These are phyloP conservation scores for Fusarium luffae DNA, from an alignment of 2,329 filamentous ascomycete species.

Conservation along the genomic window DNA sequence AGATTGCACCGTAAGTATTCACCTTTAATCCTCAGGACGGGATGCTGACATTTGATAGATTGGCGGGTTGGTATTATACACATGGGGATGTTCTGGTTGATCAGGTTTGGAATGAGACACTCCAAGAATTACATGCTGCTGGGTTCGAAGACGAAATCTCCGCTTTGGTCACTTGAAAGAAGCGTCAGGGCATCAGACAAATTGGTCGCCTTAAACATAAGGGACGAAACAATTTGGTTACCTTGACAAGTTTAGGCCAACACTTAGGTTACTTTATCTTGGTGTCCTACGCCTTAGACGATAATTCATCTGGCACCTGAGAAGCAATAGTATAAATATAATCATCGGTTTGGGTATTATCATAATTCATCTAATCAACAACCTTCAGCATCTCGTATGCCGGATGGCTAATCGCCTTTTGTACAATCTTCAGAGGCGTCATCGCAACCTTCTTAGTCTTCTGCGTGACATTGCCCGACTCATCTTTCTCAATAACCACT, in stretches of 20 bases:
- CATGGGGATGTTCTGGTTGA: conserved; percentile 24
- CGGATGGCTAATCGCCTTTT: conserved; percentile 63
- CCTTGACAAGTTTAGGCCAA: no score
- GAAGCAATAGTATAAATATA: neutral
- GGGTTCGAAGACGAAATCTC: conserved; percentile 40
- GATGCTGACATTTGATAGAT: conserved; percentile 1
- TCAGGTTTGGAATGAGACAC: conserved; percentile 34
- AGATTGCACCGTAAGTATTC: conserved; percentile 41
- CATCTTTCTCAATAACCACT: conserved; percentile 49
- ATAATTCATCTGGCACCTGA: no score
- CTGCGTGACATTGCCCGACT: conserved; percentile 27
- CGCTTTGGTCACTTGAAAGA: neutral
- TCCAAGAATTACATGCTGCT: conserved; percentile 19
- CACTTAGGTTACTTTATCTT: no score
- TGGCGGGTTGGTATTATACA: conserved; percentile 33
- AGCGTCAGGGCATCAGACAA: no score
- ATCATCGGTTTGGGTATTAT: conserved; percentile 37
- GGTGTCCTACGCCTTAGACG: no score
- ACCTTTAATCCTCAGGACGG: fast-evolving
- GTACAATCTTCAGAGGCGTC: conserved; percentile 58
- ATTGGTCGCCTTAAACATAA: no score
- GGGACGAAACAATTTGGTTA: no score
- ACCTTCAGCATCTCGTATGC: conserved; percentile 67
- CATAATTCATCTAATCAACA: conserved; percentile 56
- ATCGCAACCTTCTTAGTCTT: conserved; percentile 53